Conservation (phyloP, 2,329 filamentous ascomycete species). For the Epichloe uncinata region DNA sequence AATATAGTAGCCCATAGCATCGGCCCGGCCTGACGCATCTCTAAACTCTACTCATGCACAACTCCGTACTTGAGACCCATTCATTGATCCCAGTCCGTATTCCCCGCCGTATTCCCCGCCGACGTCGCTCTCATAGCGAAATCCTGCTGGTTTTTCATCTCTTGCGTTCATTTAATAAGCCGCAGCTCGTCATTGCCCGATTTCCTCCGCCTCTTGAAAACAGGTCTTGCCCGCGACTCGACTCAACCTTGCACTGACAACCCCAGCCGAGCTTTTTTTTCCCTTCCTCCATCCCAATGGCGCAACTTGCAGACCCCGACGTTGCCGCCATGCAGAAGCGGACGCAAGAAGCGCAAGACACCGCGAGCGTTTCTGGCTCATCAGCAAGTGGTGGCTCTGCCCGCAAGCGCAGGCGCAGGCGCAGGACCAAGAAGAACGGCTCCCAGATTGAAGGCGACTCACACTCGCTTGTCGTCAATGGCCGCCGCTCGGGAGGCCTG, state of each 20-base stretch:
- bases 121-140: too few relatives aligned
- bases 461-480: slow-evolving; percentile 14
- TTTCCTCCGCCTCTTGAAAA: not conserved
- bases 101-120: too few relatives aligned
- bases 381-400: slow-evolving; percentile 17
- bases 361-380: slow-evolving; percentile 15
- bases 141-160: too few relatives aligned
- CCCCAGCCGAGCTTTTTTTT: not conserved
- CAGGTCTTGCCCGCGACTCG: not conserved
- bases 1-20: not conserved
- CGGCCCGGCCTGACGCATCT: too few relatives aligned
- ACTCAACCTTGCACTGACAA: not conserved
- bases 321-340: slow-evolving; percentile 18
- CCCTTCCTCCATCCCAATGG: slow-evolving; percentile 11
- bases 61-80: too few relatives aligned
- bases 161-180: too few relatives aligned
- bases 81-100: too few relatives aligned
- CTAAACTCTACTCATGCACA: not conserved
- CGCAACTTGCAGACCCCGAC: slow-evolving; percentile 14
- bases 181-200: not conserved
- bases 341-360: slow-evolving; percentile 9
- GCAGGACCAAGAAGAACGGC: slow-evolving; percentile 15
- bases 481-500: slow-evolving; percentile 17
- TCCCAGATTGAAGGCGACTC: slow-evolving; percentile 8
- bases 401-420: slow-evolving; percentile 14